Evolutionary conservation across 2,329 filamentous ascomycete species (phyloP), one percentile per base, ranked within the genome.

Genomic region (Didymella exigua): DNA sequence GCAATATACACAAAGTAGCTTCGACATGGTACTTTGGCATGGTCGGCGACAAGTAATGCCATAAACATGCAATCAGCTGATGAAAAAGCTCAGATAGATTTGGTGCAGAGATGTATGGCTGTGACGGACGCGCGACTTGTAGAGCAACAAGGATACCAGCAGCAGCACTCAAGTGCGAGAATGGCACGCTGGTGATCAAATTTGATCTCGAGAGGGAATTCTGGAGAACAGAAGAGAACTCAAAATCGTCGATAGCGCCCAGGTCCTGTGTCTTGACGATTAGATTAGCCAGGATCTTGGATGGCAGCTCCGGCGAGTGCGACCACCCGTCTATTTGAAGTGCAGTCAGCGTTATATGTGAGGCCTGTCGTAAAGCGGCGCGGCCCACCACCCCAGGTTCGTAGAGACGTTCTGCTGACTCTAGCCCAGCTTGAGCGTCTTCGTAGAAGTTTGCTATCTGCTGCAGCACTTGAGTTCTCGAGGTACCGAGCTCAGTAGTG

Each of bases 21-120:
- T 99, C 96, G 27, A 99, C 93, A 69, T 98, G 95, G 63, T 93
- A 96, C 70, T 96, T 96, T 0, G 93, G 92, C 59, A 88, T 87
- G 11, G 87, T 82, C n/a, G 90, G 88, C 0, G 91, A 90, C 33
- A 99, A 77, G 67, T 90, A 91, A 5, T 79, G 75, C 95, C 95
- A 99, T 0, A 93, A 82, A 51, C 88, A 84, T 1, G 80, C 80
- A 14, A 95, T 86, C 19, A 98, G 77, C 24, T 84, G 81, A 18
- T 85, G 81, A 5, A 93, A 84, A 8, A 96, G 76, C 50, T 78
- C 81, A 50, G 81, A 88, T 44, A 88, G 70, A 21, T 86, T 81
- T n/a, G 75, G 66, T 14, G 57, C 40, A 34, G 63, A 41, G 45
- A 76, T 63, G 29, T 70, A 74, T 6, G 68, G 63, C 6, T 67